Conservation (phyloP, 352 stramenopile species). For the Phytophthora gonapodyides region DNA sequence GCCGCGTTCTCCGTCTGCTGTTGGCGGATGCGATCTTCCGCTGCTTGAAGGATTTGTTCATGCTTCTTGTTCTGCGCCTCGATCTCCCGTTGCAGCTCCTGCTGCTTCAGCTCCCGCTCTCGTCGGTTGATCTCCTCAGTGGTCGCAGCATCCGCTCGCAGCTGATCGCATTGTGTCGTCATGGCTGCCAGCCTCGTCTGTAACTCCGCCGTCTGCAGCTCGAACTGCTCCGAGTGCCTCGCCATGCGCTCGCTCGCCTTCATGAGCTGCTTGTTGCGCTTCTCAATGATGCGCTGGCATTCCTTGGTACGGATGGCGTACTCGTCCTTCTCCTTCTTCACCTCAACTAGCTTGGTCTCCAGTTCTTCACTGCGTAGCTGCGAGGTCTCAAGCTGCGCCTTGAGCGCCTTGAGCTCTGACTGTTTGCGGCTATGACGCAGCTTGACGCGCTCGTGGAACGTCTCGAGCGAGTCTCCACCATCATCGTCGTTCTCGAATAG, state of each 20-base stretch:
- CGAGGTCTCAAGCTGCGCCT: slow-evolving; percentile 47
- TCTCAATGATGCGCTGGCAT: slow-evolving; percentile 84
- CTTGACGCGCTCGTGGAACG: slow-evolving; percentile 71
- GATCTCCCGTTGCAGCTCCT: slow-evolving; percentile 45
- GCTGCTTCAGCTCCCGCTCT: slow-evolving; percentile 44
- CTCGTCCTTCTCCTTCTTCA: slow-evolving; percentile 64
- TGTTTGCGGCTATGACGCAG: slow-evolving; percentile 72
- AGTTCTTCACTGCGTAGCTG: slow-evolving; percentile 38
- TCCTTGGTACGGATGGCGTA: slow-evolving; percentile 74
- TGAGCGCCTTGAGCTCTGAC: slow-evolving; percentile 59
- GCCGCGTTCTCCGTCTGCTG: slow-evolving; percentile 32
- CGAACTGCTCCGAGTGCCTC: slow-evolving; percentile 65
- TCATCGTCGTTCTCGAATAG: slow-evolving; percentile 84
- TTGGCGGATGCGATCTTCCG: slow-evolving; percentile 18
- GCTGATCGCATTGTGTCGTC: slow-evolving; percentile 39
- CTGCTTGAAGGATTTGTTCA: slow-evolving; percentile 30
- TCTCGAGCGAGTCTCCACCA: slow-evolving; percentile 66
- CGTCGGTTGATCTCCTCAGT: slow-evolving; percentile 30
- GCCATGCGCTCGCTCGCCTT: slow-evolving; percentile 80
- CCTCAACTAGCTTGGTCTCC: slow-evolving; percentile 37
- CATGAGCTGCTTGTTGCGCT: slow-evolving; percentile 86
- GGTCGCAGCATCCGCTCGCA: slow-evolving; percentile 33
- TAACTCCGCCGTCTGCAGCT: slow-evolving; percentile 51
- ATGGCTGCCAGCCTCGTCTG: slow-evolving; percentile 45
- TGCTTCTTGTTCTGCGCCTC: slow-evolving; percentile 39